Evolutionary conservation across 1,284 basidiomycete genomes (phyloP).

Genomic region (Anthracocystis walkeri): DNA sequence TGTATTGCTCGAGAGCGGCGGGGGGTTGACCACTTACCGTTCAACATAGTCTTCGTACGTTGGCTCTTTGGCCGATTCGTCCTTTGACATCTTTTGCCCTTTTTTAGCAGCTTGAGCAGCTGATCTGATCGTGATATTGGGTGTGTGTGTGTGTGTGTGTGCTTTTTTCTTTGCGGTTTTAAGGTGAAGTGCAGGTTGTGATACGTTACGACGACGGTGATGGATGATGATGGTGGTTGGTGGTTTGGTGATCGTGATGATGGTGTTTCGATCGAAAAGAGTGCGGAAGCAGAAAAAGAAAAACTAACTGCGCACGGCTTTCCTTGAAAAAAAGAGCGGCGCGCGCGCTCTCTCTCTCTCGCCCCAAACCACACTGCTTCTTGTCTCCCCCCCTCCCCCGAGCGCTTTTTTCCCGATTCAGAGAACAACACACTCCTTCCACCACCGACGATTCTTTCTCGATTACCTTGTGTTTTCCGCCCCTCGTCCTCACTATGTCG

Average conservation of each 20-base stretch:
- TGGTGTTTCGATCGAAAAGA: background rate
- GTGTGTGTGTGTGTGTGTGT: background rate
- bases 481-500: too few species aligned
- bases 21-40: slow-evolving; percentile 39
- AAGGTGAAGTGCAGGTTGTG: too few species aligned
- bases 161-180: too few species aligned
- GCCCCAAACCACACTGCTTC: background rate
- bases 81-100: slow-evolving; percentile 15
- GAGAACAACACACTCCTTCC: too few species aligned
- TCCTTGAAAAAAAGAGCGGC: background rate
- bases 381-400: background rate
- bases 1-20: background rate
- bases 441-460: too few species aligned
- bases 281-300: background rate
- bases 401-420: background rate
- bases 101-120: too few species aligned
- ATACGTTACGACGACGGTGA: too few species aligned
- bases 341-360: background rate
- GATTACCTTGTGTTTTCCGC: too few species aligned
- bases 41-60: slow-evolving; percentile 67
- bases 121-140: background rate
- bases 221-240: background rate
- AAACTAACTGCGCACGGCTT: slow-evolving; percentile 6
- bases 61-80: slow-evolving; percentile 47
- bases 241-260: background rate